Percentiles rank a stretch among this genome's conserved stretches.
Evolutionary conservation across 1,139 yeast genomes (phyloP).

Genomic region (Saccharomyces uvarum): DNA sequence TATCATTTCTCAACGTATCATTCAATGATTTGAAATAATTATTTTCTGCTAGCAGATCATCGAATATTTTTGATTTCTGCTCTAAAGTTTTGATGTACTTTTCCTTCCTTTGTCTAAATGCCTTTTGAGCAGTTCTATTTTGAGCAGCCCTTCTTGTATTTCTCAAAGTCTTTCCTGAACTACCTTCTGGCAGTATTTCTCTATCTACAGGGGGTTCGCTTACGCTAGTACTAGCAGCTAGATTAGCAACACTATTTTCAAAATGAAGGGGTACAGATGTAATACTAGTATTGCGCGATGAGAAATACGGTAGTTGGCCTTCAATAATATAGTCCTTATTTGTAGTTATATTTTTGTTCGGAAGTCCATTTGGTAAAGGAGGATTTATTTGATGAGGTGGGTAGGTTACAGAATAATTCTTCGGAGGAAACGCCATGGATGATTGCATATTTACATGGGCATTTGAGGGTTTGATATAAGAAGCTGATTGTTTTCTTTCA

Average conservation of each 20-base stretch:
- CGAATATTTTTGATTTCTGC: conserved; percentile 55
- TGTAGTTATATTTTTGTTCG: background rate
- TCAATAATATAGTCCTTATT: background rate
- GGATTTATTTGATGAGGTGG: background rate
- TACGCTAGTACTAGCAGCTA: background rate
- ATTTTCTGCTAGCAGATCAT: conserved; percentile 51
- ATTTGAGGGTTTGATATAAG: background rate
- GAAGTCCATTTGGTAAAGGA: background rate
- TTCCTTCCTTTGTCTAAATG: conserved; percentile 76
- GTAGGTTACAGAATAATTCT: background rate
- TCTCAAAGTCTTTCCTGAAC: conserved; percentile 43
- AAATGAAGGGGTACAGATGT: background rate
- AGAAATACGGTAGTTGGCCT: background rate
- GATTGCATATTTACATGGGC: background rate
- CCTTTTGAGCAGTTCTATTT: conserved; percentile 81
- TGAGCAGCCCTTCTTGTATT: conserved; percentile 78
- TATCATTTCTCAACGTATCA: conserved; percentile 41
- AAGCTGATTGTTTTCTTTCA: background rate
- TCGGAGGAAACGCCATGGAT: background rate
- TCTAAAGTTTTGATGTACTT: conserved; percentile 71
- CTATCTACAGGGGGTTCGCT: background rate
- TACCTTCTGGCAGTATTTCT: conserved; percentile 9
- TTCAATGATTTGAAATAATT: conserved; percentile 63
- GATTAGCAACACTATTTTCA: background rate
- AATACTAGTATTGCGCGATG: background rate